Evolutionary conservation across 371 early-diverging fungal species (phyloP).

Genomic region (Mortierella sp.): DNA sequence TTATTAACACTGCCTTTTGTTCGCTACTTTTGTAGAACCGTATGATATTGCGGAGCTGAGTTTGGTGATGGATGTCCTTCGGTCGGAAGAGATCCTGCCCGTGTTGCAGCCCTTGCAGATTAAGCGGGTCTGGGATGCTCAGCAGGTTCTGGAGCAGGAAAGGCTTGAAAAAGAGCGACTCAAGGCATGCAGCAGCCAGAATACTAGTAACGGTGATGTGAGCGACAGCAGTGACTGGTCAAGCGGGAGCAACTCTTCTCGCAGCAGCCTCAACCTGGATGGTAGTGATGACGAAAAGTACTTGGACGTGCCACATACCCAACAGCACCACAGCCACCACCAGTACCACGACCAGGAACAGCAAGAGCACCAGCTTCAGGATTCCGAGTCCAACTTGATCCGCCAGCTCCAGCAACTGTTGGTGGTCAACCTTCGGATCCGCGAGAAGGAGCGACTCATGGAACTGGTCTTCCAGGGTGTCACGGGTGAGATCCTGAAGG

Average conservation of each 20-base stretch:
- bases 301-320: not conserved
- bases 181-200: not conserved
- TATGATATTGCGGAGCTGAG: conserved; percentile 44
- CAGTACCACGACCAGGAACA: not conserved
- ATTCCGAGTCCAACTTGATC: conserved; percentile 40
- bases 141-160: conserved; percentile 15
- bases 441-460: conserved; percentile 71
- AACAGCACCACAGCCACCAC: not conserved
- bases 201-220: conserved; percentile 11
- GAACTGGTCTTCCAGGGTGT: conserved; percentile 73
- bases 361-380: not conserved
- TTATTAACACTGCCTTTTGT: too few species aligned
- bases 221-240: conserved; percentile 27
- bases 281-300: not conserved
- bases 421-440: conserved; percentile 64
- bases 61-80: conserved; percentile 59
- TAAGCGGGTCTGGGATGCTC: conserved; percentile 39
- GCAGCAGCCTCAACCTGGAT: not conserved
- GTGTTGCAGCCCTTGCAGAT: conserved; percentile 62
- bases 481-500: conserved; percentile 74
- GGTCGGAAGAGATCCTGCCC: conserved; percentile 62
- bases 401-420: conserved; percentile 65
- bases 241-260: not conserved
- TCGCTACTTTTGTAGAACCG: conserved; percentile 12
- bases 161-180: conserved; percentile 30